These are phyloP conservation scores for Celoporthe dispersa DNA, from an alignment of 2,329 filamentous ascomycete genomes.

Conservation along the genomic window DNA sequence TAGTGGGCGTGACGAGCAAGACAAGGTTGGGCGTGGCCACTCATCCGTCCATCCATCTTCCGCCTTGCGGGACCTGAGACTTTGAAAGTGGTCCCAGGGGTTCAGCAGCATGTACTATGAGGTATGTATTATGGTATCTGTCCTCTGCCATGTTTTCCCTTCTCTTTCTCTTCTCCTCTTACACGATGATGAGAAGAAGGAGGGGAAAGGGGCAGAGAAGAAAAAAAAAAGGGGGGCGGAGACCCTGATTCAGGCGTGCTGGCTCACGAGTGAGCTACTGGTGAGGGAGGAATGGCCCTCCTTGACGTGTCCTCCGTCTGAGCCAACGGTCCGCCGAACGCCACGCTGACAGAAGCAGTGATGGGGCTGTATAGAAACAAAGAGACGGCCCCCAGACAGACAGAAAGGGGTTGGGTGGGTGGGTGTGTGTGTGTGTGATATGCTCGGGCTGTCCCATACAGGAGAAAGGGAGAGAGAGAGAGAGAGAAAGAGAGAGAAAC, in stretches of 20 bases:
- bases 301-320: background rate
- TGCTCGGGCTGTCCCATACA: background rate
- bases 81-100: conserved; percentile 7
- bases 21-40: conserved; percentile 8
- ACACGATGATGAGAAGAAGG: background rate
- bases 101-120: background rate
- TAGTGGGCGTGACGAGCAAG: conserved; percentile 1
- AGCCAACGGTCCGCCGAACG: conserved; percentile 9
- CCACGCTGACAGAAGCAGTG: conserved; percentile 1
- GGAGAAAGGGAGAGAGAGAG: background rate
- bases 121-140: background rate
- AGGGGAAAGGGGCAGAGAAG: background rate
- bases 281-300: background rate
- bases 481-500: background rate
- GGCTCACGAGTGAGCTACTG: background rate
- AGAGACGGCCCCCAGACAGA: background rate
- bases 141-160: background rate
- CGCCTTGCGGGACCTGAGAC: conserved; percentile 17
- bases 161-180: background rate
- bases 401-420: background rate
- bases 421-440: background rate
- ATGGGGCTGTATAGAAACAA: background rate
- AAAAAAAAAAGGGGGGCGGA: too few species aligned
- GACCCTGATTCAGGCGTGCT: background rate
- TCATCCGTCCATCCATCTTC: conserved; percentile 7